These are phyloP conservation scores for Ceratobasidium sp. DNA, from an alignment of 1,284 basidiomycete species.

Conservation along the genomic window DNA sequence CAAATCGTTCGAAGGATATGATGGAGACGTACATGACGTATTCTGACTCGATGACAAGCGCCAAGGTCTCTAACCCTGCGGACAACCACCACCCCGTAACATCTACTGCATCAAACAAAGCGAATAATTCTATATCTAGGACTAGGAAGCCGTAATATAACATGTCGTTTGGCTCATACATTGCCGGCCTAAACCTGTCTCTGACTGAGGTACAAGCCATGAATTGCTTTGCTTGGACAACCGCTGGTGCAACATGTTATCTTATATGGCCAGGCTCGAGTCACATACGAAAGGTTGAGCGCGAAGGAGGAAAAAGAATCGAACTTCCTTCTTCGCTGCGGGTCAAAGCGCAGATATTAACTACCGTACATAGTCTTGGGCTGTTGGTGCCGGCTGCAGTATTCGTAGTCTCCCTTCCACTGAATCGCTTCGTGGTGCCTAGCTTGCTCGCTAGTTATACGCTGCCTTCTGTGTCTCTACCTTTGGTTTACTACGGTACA, in stretches of 20 bases:
- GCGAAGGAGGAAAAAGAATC: constrained; percentile 16
- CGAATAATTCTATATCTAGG: too few relatives aligned
- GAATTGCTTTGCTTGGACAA: constrained; percentile 16
- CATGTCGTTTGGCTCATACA: constrained; percentile 22
- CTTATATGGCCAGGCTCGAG: constrained; percentile 23
- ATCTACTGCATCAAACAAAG: too few relatives aligned
- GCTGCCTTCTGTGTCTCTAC: constrained; percentile 5
- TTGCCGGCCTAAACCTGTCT: constrained; percentile 18
- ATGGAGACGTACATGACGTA: too few relatives aligned
- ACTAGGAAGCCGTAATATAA: too few relatives aligned
- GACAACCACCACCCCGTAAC: too few relatives aligned
- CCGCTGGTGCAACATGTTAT: background rate
- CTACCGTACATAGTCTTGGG: constrained; percentile 30
- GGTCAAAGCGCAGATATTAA: background rate
- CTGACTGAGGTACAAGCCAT: constrained; percentile 14
- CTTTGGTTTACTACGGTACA: constrained; percentile 1
- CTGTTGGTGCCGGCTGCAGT: constrained; percentile 20
- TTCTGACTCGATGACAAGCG: too few relatives aligned
- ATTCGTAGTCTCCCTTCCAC: constrained; percentile 21
- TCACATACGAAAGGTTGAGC: background rate
- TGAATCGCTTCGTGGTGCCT: constrained; percentile 16
- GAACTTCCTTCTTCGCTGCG: background rate
- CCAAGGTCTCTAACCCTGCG: too few relatives aligned
- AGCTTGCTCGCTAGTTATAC: constrained; percentile 1
- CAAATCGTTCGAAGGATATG: too few relatives aligned